Evolutionary conservation across 2,329 filamentous ascomycete genomes (phyloP), one percentile per base, ranked within the genome.

Genomic region (Colletotrichum orbiculare): DNA sequence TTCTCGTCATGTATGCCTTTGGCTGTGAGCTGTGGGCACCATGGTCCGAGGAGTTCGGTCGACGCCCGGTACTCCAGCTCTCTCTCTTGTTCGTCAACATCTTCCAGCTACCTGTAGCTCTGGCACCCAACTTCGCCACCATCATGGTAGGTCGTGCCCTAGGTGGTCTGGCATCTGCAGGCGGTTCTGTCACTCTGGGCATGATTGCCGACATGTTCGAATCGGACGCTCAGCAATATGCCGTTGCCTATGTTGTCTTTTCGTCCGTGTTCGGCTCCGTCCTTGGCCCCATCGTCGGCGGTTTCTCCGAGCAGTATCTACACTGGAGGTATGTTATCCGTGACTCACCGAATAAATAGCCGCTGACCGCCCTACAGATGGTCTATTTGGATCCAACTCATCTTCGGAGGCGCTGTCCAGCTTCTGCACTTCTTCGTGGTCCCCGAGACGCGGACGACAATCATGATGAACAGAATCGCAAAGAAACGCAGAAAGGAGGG

Each of bases 21-120:
- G 93, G 93, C 41, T 96, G 93, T 75, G 93, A 96, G 76, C 83
- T 95, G 0, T 96, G 93, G 93, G 93, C 93, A 0, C 93, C 93
- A 0, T 96, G 92, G 91, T 91, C 88, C 49, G 93, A 96, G 75
- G 93, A 96, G 72, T 82, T 95, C 54, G 93, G 93, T 17, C 87
- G 93, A 54, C 91, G 89, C 81, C 89, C 89, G 2, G 85, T 96
- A 60, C 82, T 95, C 25, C 92, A 95, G 81, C 78, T 85, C 33
- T 91, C 88, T 42, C 78, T 96, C 58, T 85, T 91, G 68, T 79
- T 96, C 10, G 91, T 94, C 76, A 96, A 96, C 71, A 76, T 95
- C 60, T 96, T 86, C 82, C 90, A 92, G 69, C 75, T 94, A 0
- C 90, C 89, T 5, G 90, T 93, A 37, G 91, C 86, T 1, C 77